phyloP scores from a whole-genome alignment of 163 green algal genomes.

The Chloromonas sp. region DNA sequence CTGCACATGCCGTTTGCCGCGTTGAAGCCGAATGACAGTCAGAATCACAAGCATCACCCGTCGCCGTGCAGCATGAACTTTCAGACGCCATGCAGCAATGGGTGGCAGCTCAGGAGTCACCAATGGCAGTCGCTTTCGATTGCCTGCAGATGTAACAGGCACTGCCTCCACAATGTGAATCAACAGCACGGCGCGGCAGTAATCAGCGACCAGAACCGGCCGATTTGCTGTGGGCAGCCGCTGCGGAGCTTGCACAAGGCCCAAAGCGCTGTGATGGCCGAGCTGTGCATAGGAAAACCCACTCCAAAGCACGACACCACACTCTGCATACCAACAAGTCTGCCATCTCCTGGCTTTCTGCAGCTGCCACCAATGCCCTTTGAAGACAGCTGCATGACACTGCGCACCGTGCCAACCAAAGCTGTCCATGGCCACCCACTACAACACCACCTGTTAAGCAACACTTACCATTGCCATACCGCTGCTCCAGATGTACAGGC shows the following conservation, averaged over 20 bases:
- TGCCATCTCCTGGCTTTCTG: too few relatives aligned
- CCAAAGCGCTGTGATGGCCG: not conserved
- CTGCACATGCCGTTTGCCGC: not conserved
- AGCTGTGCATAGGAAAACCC: not conserved
- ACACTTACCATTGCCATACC: not conserved
- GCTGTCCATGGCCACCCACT: not conserved
- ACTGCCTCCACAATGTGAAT: not conserved
- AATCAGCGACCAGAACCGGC: too few relatives aligned
- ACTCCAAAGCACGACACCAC: too few relatives aligned
- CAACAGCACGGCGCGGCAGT: not conserved
- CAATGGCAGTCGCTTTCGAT: not conserved
- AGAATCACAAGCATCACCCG: not conserved
- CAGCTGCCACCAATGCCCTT: too few relatives aligned
- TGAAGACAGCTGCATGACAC: too few relatives aligned
- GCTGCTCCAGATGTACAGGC: not conserved
- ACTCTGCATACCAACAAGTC: too few relatives aligned
- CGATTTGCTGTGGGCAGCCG: too few relatives aligned
- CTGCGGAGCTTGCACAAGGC: not conserved
- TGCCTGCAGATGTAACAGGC: not conserved
- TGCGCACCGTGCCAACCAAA: not conserved
- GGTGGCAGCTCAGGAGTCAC: not conserved
- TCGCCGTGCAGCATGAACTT: not conserved
- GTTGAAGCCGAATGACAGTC: not conserved
- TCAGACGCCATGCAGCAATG: not conserved
- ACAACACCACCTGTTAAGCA: not conserved